These are phyloP conservation scores for Pseudonectria foliicola DNA, from an alignment of 2,329 filamentous ascomycete genomes.

Conservation along the genomic window DNA sequence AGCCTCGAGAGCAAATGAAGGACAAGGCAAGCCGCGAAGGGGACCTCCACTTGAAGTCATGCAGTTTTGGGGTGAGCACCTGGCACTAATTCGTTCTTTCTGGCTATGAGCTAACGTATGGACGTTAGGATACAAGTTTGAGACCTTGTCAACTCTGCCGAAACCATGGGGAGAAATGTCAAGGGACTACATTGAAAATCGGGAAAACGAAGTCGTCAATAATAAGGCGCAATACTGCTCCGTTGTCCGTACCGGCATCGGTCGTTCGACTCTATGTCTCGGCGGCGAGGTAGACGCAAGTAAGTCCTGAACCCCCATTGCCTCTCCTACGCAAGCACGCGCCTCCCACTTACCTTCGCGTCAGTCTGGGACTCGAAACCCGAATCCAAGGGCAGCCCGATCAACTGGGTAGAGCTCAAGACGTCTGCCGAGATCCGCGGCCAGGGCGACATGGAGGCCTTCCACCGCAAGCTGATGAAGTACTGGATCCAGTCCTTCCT, in stretches of 20 bases:
- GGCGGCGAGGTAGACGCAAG: slow-evolving; percentile 91
- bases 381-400: slow-evolving; percentile 52
- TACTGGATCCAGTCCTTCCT: slow-evolving; percentile 97
- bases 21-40: slow-evolving; percentile 23
- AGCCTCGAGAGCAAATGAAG: slow-evolving; percentile 51
- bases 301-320: slow-evolving; percentile 31
- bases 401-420: slow-evolving; percentile 94
- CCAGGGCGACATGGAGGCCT: slow-evolving; percentile 63
- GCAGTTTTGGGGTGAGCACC: slow-evolving; percentile 76
- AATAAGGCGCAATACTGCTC: slow-evolving; percentile 96
- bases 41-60: slow-evolving; percentile 66
- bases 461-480: slow-evolving; percentile 85
- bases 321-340: slow-evolving; percentile 1
- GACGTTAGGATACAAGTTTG: slow-evolving; percentile 83
- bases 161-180: slow-evolving; percentile 65
- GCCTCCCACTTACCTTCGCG: neutral
- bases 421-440: slow-evolving; percentile 68
- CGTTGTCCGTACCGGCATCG: slow-evolving; percentile 81
- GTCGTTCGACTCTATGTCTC: slow-evolving; percentile 65
- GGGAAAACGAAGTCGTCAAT: slow-evolving; percentile 65
- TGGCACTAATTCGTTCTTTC: neutral
- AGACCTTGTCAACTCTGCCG: slow-evolving; percentile 73
- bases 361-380: slow-evolving; percentile 81
- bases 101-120: neutral
- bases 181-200: slow-evolving; percentile 70